phyloP scores from a whole-genome alignment of 2,329 filamentous ascomycete genomes.

The Chalaropsis thielavioides region DNA sequence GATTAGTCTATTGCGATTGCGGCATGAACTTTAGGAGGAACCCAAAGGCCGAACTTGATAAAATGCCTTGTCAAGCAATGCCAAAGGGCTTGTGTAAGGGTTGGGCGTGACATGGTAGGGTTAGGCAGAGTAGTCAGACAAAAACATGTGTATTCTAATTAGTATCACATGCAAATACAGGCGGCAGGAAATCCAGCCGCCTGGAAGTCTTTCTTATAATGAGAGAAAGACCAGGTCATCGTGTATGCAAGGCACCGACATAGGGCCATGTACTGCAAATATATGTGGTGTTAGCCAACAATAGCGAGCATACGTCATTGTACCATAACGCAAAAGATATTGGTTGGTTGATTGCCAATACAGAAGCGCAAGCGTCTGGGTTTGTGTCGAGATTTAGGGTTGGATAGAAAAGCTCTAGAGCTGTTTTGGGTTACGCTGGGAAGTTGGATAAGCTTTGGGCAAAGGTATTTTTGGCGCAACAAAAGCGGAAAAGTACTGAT shows the following conservation, averaged over 20 bases:
- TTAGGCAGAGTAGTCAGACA: not conserved
- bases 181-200: not conserved
- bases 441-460: too few relatives aligned
- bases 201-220: not conserved
- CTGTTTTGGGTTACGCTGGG: too few relatives aligned
- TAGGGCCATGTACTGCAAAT: not conserved
- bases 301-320: not conserved
- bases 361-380: not conserved
- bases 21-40: too few relatives aligned
- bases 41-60: too few relatives aligned
- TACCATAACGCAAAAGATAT: too few relatives aligned
- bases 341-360: too few relatives aligned
- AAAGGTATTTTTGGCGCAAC: too few relatives aligned
- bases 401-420: too few relatives aligned
- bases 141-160: not conserved
- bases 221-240: not conserved
- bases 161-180: constrained; percentile 1
- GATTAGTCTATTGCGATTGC: too few relatives aligned
- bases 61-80: too few relatives aligned
- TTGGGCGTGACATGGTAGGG: not conserved
- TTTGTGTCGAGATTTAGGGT: not conserved
- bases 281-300: not conserved
- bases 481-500: too few relatives aligned
- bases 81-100: not conserved
- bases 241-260: not conserved